Percentiles rank a stretch among this genome's conserved stretches.
These are phyloP conservation scores for Arthrobotrys sinensis DNA, from an alignment of 2,329 filamentous ascomycete genomes.

Conservation along the genomic window DNA sequence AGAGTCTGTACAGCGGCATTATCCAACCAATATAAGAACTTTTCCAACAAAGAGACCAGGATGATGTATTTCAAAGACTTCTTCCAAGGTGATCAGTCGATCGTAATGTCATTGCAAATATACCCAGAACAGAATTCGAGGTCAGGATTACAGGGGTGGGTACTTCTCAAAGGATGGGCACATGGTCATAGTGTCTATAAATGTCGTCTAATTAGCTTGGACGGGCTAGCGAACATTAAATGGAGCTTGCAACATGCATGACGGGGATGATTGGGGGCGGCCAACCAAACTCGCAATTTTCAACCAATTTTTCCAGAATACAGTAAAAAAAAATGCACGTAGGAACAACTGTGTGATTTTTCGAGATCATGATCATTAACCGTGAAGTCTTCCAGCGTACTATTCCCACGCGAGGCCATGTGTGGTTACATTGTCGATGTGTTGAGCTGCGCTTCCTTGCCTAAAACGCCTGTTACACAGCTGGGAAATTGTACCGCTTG, in stretches of 20 bases:
- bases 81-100: neutral
- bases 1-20: conserved; percentile 6
- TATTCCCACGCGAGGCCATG: no score
- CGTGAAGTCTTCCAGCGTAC: neutral
- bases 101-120: neutral
- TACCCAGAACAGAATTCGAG: conserved; percentile 1
- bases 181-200: conserved; percentile 25
- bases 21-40: neutral
- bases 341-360: neutral
- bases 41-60: neutral
- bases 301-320: conserved; percentile 1
- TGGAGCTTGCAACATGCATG: conserved; percentile 28
- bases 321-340: neutral
- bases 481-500: neutral
- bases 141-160: conserved; percentile 1
- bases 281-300: conserved; percentile 8
- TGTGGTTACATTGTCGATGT: neutral
- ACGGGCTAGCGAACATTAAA: conserved; percentile 17
- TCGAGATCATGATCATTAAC: neutral
- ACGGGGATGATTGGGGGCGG: conserved; percentile 18
- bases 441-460: neutral
- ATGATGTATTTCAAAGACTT: neutral
- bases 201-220: conserved; percentile 35
- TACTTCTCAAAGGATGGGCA: conserved; percentile 13
- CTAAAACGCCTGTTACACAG: neutral